phyloP scores from a whole-genome alignment of 108 stramenopile genomes.

The Licmophora abbreviata region DNA sequence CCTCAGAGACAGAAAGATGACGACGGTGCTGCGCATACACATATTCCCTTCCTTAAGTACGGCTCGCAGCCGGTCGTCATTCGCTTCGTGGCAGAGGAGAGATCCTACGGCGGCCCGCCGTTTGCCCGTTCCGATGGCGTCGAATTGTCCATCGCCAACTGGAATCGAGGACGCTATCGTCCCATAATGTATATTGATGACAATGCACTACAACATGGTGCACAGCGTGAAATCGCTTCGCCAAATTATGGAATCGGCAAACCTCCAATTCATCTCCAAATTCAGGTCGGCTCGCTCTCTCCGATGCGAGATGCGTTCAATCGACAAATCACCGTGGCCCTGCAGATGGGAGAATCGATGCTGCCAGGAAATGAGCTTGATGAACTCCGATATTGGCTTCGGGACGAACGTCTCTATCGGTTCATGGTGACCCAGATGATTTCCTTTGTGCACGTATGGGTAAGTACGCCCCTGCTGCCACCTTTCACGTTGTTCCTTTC shows the following conservation, averaged over 20 bases:
- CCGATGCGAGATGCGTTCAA: conserved; percentile 25
- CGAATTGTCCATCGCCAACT: conserved; percentile 2
- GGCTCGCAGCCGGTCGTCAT: conserved; percentile 21
- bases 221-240: conserved; percentile 28
- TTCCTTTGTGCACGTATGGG: conserved; percentile 25
- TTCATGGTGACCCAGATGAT: conserved; percentile 36
- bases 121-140: conserved; percentile 25
- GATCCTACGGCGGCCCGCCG: conserved; percentile 12
- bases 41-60: conserved; percentile 32
- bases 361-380: conserved; percentile 27
- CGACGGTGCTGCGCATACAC: too few species aligned
- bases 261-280: conserved; percentile 25
- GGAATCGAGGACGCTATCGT: conserved; percentile 17
- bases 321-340: conserved; percentile 18
- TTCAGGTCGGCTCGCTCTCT: conserved; percentile 23
- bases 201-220: conserved; percentile 19
- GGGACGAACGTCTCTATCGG: conserved; percentile 37
- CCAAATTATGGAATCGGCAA: conserved; percentile 17
- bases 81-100: conserved; percentile 32
- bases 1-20: too few species aligned
- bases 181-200: conserved; percentile 41
- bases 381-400: conserved; percentile 35
- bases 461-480: too few species aligned
- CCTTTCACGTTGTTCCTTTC: too few species aligned
- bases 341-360: conserved; percentile 8